Evolutionary conservation across 495 filamentous ascomycete genomes (phyloP), one percentile per base, ranked within the genome.

Genomic region (Lasiosphaeria hispida): DNA sequence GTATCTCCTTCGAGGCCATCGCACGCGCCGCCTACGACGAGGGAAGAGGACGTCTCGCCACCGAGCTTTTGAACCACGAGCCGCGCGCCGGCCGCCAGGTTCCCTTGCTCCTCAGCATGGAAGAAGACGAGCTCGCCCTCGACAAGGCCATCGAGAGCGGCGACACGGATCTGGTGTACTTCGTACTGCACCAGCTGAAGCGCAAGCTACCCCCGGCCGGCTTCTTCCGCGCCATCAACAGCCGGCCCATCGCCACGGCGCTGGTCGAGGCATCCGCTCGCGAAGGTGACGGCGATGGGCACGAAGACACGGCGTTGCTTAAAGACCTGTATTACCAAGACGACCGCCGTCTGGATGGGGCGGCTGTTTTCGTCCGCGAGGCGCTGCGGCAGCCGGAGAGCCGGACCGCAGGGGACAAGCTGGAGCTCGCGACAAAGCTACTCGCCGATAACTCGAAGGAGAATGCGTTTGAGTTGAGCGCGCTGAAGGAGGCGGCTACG

Each of bases 311-410:
- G 3, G 88, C 95, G 15, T 70, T 98, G 9, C 83, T 97, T 10
- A 97, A 97, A 67, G 94, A 97, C 69, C 80, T 98, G 19, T 98
- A 93, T 74, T 97, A 98, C 66, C 94, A 97, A 75, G 95, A 97
- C 64, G 94, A 98, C 71, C 88, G 92, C 7, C 87, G 91, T 0
- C 75, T 91, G 18, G 95, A 98, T 59, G 92, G 94, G 14, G 86
- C 94, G 1, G 87, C 91, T 58, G 84, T 97, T 7, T 87, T 97
- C 43, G 69, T 97, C 42, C 79, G 83, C 11, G 93, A 98, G 75
- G 90, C 90, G 0, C 72, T 96, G 6, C 70, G 77, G 6, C 85
- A 90, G 64, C 76, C 80, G 0, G 85, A 87, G 40, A 70, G 81
- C 11, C 73, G 81, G 33, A 83, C 85, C 2, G 71, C 80, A 6